Percentiles rank a stretch among this genome's conserved stretches.
Evolutionary conservation across 805 yeast genomes (phyloP).

Genomic region (Jamesozyma lodderae): DNA sequence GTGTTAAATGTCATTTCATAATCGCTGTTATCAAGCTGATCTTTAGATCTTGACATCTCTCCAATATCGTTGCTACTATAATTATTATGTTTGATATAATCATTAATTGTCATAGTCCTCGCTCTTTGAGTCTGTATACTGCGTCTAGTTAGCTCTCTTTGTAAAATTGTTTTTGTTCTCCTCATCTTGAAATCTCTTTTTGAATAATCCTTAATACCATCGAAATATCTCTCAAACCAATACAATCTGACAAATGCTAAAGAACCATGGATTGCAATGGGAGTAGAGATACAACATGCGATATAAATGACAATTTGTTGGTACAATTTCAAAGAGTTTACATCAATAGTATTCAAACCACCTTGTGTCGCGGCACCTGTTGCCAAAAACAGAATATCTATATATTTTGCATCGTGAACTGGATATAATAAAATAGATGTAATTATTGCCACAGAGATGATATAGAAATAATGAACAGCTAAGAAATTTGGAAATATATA

Average conservation of each 20-base stretch:
- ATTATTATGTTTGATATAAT: background rate
- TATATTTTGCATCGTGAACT: slow-evolving; percentile 51
- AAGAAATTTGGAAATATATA: slow-evolving; percentile 36
- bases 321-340: slow-evolving; percentile 54
- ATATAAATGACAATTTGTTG: slow-evolving; percentile 74
- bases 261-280: slow-evolving; percentile 77
- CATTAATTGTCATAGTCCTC: slow-evolving; percentile 1
- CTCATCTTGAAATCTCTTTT: slow-evolving; percentile 74
- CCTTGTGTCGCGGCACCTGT: slow-evolving; percentile 83
- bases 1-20: background rate
- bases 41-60: no score
- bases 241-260: slow-evolving; percentile 70
- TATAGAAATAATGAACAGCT: slow-evolving; percentile 67
- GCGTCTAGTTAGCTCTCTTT: slow-evolving; percentile 26
- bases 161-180: slow-evolving; percentile 40
- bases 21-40: background rate
- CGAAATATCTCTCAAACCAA: slow-evolving; percentile 84
- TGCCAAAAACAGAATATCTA: slow-evolving; percentile 71
- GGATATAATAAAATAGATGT: slow-evolving; percentile 77
- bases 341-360: slow-evolving; percentile 74
- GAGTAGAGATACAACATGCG: slow-evolving; percentile 62
- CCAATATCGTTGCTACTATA: background rate
- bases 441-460: slow-evolving; percentile 47
- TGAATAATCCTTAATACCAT: slow-evolving; percentile 70
- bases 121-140: slow-evolving; percentile 9